phyloP scores from a whole-genome alignment of 768 basidiomycete species.

The Rubroboletus satanas region DNA sequence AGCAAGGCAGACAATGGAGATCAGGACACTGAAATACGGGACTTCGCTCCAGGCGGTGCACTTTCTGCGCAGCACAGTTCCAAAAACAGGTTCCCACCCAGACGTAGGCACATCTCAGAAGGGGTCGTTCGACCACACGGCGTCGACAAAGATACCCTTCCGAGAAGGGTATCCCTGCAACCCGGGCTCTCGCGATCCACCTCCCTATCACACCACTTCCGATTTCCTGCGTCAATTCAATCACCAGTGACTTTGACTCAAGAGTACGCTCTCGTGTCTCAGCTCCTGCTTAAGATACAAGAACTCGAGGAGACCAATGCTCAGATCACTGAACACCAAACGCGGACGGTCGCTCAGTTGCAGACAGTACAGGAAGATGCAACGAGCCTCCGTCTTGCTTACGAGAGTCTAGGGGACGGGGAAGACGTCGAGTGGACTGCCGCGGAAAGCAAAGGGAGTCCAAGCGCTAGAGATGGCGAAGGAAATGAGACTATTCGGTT shows the following conservation, averaged over 20 bases:
- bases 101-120: constrained; percentile 32
- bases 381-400: constrained; percentile 63
- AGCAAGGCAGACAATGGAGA: constrained; percentile 33
- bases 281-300: constrained; percentile 68
- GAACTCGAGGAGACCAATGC: constrained; percentile 74
- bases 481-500: constrained; percentile 32
- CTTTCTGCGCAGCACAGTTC: constrained; percentile 24
- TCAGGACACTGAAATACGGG: constrained; percentile 36
- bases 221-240: constrained; percentile 6
- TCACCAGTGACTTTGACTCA: constrained; percentile 18
- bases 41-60: constrained; percentile 62
- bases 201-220: constrained; percentile 22
- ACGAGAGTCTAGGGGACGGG: constrained; percentile 61
- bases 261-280: constrained; percentile 59
- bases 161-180: constrained; percentile 19
- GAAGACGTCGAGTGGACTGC: constrained; percentile 38
- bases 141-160: constrained; percentile 6
- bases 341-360: constrained; percentile 55
- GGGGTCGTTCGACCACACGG: constrained; percentile 12
- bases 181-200: constrained; percentile 23
- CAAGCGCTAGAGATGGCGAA: constrained; percentile 25
- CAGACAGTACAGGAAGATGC: constrained; percentile 71
- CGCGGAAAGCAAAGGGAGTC: constrained; percentile 41
- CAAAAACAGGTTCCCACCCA: constrained; percentile 19
- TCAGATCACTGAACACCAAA: constrained; percentile 63